These are phyloP conservation scores for Ophiostoma tasmaniense DNA, from an alignment of 2,329 filamentous ascomycete species.

Conservation along the genomic window DNA sequence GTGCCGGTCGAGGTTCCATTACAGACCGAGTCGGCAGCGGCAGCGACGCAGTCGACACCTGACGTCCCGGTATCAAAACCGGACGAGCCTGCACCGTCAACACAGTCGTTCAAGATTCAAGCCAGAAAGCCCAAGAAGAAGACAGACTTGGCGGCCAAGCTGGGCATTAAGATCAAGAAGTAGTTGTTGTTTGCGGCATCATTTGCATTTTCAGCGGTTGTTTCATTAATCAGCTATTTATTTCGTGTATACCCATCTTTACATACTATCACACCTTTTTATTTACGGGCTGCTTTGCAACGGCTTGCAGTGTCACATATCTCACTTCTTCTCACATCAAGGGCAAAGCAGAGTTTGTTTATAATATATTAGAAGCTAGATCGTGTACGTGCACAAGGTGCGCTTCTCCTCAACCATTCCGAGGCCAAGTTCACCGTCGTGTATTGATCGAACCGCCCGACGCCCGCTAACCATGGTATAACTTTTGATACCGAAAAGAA, in stretches of 20 bases:
- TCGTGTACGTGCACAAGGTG: not conserved
- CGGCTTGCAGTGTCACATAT: too few species aligned
- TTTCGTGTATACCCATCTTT: not conserved
- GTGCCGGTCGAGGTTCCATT: slow-evolving; percentile 38
- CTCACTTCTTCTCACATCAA: not conserved
- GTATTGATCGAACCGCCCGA: not conserved
- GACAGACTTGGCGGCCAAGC: slow-evolving; percentile 63
- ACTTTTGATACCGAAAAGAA: not conserved
- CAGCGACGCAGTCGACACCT: not conserved
- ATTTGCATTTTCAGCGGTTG: not conserved
- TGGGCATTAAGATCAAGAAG: slow-evolving; percentile 84
- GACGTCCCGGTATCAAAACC: not conserved
- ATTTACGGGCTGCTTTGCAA: too few species aligned
- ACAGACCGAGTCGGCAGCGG: not conserved
- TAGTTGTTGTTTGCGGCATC: slow-evolving; percentile 24
- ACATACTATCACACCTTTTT: not conserved
- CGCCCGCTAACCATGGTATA: not conserved
- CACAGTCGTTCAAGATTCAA: slow-evolving; percentile 52
- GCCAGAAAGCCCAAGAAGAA: slow-evolving; percentile 75
- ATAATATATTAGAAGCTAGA: not conserved
- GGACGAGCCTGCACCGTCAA: not conserved
- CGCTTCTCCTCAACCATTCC: not conserved
- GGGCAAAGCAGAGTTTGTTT: not conserved
- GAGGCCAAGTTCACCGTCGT: not conserved
- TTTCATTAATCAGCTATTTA: not conserved